Evolutionary conservation across 1,139 yeast genomes (phyloP).

Genomic region (Yamadazyma spencermartinsiae): DNA sequence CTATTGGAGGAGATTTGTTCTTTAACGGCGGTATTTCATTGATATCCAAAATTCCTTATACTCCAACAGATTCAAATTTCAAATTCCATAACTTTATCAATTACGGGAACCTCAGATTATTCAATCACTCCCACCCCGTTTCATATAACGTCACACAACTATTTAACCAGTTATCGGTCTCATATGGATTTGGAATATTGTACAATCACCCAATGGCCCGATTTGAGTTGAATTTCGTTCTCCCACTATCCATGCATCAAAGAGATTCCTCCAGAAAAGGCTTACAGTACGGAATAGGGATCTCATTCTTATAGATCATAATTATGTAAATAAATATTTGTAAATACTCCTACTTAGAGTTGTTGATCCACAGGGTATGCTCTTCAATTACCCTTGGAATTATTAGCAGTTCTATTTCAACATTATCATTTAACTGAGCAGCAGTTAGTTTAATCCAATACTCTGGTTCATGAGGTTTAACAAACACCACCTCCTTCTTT

Average conservation of each 20-base stretch:
- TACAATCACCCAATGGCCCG: conserved; percentile 89
- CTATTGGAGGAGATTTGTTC: conserved; percentile 82
- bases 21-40: conserved; percentile 70
- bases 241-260: conserved; percentile 69
- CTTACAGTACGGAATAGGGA: conserved; percentile 88
- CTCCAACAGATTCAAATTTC: conserved; percentile 58
- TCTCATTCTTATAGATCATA: conserved; percentile 63
- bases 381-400: conserved; percentile 69
- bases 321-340: conserved; percentile 1
- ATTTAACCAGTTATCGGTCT: conserved; percentile 41
- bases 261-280: conserved; percentile 80
- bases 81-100: conserved; percentile 71
- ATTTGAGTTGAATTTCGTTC: conserved; percentile 81
- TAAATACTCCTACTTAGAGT: conserved; percentile 6
- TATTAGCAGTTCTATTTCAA: conserved; percentile 74
- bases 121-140: conserved; percentile 2
- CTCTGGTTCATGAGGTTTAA: conserved; percentile 50
- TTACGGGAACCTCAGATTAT: conserved; percentile 58
- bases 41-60: conserved; percentile 63
- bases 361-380: conserved; percentile 62
- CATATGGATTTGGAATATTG: conserved; percentile 75
- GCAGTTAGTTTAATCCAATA: conserved; percentile 55
- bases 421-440: conserved; percentile 35
- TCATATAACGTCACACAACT: conserved; percentile 25
- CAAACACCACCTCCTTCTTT: conserved; percentile 85